Evolutionary conservation across 306 rosid genomes (phyloP), one percentile per base, ranked within the genome.

Genomic region (Sphenostylis stenocarpa): DNA sequence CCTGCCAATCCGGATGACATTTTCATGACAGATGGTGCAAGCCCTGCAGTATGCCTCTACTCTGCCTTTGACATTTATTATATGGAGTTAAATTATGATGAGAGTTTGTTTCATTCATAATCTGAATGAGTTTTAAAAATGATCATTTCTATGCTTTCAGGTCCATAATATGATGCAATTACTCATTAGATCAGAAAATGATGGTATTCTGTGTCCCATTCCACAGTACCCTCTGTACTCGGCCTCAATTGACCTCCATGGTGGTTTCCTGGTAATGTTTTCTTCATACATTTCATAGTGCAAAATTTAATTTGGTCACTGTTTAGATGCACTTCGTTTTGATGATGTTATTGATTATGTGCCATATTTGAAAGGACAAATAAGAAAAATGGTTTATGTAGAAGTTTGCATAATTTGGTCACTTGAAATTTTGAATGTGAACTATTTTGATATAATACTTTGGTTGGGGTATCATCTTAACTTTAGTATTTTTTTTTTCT

Each of bases 1-100:
- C 90, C 97, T 69, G 84, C 87, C 47, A 76, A 91, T 91, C 85
- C 96, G 24, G 84, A 87, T 71, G 94, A 90, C 79, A 82, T 91
- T 81, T 94, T 90, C 86, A 81, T 94, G 84, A 91, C 98, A n/a
- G 96, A 91, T 68, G 97, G 98, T 62, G 98, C 98, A 82, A 94
- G 96, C 84, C 98, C 97, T 26, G 97, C 87, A 62, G 96, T 94
- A 85, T 72, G 55, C 68, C 70, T 71, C 72, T 41, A 49, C 34
- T 66, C 45, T 9, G 34, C 62, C 34, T 60, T 13, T 38, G 57
- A 19, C 13, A 31, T 23, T 70, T 70, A 10, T 19, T 53, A 17
- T 84, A 56, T 60, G 21, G 60, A 48, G 44, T 31, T 63, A 63
- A 19, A 43, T 24, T 16, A 0, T 26, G 17, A 1, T 10, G 6